phyloP scores from a whole-genome alignment of 805 yeast genomes.

The Metschnikowia henanensis region DNA sequence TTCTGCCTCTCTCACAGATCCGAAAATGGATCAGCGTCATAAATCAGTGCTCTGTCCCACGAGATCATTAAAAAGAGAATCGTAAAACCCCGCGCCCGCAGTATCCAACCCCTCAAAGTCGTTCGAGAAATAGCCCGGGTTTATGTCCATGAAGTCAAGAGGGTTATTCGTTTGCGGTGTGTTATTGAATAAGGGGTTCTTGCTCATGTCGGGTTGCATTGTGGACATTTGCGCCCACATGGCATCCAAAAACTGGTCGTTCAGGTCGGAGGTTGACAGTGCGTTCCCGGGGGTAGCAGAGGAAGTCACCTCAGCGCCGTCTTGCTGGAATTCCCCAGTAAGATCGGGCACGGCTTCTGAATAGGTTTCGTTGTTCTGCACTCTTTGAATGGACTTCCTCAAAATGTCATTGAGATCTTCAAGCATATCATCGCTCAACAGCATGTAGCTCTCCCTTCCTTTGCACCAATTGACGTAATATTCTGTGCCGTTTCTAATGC shows the following conservation, averaged over 20 bases:
- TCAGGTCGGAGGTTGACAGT: slow-evolving; percentile 1
- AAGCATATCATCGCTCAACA: slow-evolving; percentile 14
- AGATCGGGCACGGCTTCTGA: slow-evolving; percentile 4
- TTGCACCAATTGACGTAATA: slow-evolving; percentile 17
- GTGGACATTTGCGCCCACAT: slow-evolving; percentile 19
- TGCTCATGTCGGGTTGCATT: slow-evolving; percentile 15
- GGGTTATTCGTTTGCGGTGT: slow-evolving; percentile 11
- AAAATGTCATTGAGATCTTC: slow-evolving; percentile 16
- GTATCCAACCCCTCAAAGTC: neutral
- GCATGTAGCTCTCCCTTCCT: slow-evolving; percentile 18
- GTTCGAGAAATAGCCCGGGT: slow-evolving; percentile 4
- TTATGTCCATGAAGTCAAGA: slow-evolving; percentile 3
- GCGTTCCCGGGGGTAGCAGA: slow-evolving; percentile 1
- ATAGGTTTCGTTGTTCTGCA: slow-evolving; percentile 3
- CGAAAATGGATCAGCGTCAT: neutral
- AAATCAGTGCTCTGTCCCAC: slow-evolving; percentile 1
- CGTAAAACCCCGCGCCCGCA: slow-evolving; percentile 14
- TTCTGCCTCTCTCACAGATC: too few relatives aligned
- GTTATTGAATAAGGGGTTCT: slow-evolving; percentile 5
- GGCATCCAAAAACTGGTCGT: slow-evolving; percentile 9
- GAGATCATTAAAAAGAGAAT: slow-evolving; percentile 10
- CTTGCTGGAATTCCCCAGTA: neutral
- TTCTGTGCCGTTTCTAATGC: slow-evolving; percentile 16
- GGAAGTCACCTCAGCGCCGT: neutral
- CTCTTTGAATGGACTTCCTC: slow-evolving; percentile 7